Percentiles rank a stretch among this genome's conserved stretches.
Evolutionary conservation across 306 rosid species (phyloP).

Genomic region (Ceratonia siliqua): DNA sequence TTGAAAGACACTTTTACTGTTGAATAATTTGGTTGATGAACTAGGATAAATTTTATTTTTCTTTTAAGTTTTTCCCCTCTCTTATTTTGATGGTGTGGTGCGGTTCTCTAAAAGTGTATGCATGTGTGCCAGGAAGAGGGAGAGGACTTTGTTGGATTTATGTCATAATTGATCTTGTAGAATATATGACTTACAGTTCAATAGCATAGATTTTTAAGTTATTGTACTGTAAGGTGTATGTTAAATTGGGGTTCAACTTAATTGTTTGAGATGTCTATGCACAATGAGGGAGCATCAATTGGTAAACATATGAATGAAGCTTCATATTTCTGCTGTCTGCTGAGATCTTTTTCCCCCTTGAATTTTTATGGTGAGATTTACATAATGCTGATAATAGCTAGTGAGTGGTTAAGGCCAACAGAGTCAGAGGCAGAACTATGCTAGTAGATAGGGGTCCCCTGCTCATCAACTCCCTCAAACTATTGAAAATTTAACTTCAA

Average conservation of each 20-base stretch:
- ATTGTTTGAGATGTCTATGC: slow-evolving; percentile 9
- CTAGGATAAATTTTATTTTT: neutral
- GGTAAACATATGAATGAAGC: neutral
- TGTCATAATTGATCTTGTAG: slow-evolving; percentile 28
- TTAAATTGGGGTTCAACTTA: slow-evolving; percentile 1
- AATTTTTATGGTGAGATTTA: neutral
- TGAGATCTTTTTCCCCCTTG: neutral
- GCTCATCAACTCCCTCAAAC: neutral
- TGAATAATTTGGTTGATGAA: slow-evolving; percentile 27
- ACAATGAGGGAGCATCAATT: neutral
- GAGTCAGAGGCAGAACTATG: neutral
- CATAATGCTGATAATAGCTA: neutral
- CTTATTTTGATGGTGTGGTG: neutral
- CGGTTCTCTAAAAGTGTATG: neutral
- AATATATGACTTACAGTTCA: slow-evolving; percentile 3
- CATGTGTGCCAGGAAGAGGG: neutral
- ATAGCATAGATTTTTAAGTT: slow-evolving; percentile 6
- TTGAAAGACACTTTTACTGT: neutral
- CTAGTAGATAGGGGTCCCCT: neutral
- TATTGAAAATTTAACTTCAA: slow-evolving; percentile 23
- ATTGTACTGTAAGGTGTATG: neutral
- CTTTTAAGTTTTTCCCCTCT: neutral
- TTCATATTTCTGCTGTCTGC: neutral
- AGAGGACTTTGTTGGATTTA: neutral
- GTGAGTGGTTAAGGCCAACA: neutral